Base-by-base conservation (phyloP, 352 stramenopile genomes). In the Pythium dissotocum region DNA sequence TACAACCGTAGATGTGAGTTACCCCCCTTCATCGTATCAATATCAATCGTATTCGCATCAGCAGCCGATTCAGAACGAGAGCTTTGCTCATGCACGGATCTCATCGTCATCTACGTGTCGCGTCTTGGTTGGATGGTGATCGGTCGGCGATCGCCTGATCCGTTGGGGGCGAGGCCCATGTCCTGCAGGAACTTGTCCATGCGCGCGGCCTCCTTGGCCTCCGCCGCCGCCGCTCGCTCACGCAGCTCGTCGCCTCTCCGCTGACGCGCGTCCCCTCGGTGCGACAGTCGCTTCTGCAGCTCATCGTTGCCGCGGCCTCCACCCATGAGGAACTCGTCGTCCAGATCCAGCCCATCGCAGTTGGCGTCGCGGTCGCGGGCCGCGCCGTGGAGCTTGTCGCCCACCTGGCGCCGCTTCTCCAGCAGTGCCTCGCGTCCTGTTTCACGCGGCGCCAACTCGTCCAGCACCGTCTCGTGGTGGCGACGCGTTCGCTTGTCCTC, bases 131-230 rank as follows among this genome's bases (percentile, higher is more conserved):
- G 77, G 35, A 91, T 91, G 16, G 78, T 88, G 54, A 89, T 82
- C n/a, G 73, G 76, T 24, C 48, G 64, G 13, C n/a, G n/a, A 21
- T 77, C 64, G 40, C 77, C 24, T 9, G 49, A 72, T 9, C 58
- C 68, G 36, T 69, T 67, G n/a, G 73, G 69, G 13, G 75, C 54
- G 18, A 92, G 75, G 4, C 84, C 84, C 82, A 93, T 90, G 28
- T 90, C 82, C 26, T 75, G 64, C 24, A 93, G 63, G 36, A 93
- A 93, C 69, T 91, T 89, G 55, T 93, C 81, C 84, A 93, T 93
- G 6, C 84, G 76, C 16, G 80, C 84, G 4, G 76, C 75, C 58
- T 93, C 84, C 36, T 89, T 89, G 1, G 83, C 84, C 82, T 91
- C 44, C 6, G 85, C 63, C 4, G 59, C 65, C 0, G 75, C 75